A percentile compares a stretch with the other conserved stretches of the same genome.
phyloP scores from a whole-genome alignment of 345 rosid genomes.

The Toxicodendron radicans region DNA sequence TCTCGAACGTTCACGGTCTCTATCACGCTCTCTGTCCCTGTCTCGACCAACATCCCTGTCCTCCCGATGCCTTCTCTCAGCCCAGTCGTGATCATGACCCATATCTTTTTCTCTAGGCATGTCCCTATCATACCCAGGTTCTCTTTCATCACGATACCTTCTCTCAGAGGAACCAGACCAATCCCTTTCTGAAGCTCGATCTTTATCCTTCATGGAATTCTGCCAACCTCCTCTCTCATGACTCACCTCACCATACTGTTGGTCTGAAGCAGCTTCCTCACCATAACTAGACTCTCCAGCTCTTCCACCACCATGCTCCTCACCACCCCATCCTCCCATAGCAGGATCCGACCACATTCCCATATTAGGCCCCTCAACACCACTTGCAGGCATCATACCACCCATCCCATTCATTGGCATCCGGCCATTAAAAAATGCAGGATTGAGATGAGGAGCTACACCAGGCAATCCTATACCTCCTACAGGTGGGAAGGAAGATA shows the following conservation, averaged over 20 bases:
- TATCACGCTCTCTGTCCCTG: slow-evolving; percentile 59
- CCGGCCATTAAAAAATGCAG: slow-evolving; percentile 77
- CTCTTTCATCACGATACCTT: slow-evolving; percentile 72
- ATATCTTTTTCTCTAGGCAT: slow-evolving; percentile 59
- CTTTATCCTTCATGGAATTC: slow-evolving; percentile 60
- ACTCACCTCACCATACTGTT: slow-evolving; percentile 68
- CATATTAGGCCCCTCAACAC: slow-evolving; percentile 72
- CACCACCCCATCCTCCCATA: slow-evolving; percentile 77
- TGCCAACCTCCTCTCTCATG: slow-evolving; percentile 67
- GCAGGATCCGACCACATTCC: slow-evolving; percentile 79
- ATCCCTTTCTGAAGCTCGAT: slow-evolving; percentile 64
- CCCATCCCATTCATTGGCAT: slow-evolving; percentile 81
- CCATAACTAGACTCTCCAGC: slow-evolving; percentile 83
- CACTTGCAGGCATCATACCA: slow-evolving; percentile 69
- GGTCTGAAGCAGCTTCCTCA: slow-evolving; percentile 85
- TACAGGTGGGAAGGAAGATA: slow-evolving; percentile 64
- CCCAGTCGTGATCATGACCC: slow-evolving; percentile 56
- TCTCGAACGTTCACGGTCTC: slow-evolving; percentile 63
- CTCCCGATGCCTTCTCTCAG: slow-evolving; percentile 63
- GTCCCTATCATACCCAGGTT: slow-evolving; percentile 53
- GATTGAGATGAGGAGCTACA: slow-evolving; percentile 86
- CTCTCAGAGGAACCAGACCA: slow-evolving; percentile 78
- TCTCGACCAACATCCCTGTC: slow-evolving; percentile 65
- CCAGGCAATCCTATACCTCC: slow-evolving; percentile 75
- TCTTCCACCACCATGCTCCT: slow-evolving; percentile 70